A percentile compares a stretch with the other conserved stretches of the same genome.
phyloP scores from a whole-genome alignment of 2,329 filamentous ascomycete species.

The Penicillium hesseltinei region DNA sequence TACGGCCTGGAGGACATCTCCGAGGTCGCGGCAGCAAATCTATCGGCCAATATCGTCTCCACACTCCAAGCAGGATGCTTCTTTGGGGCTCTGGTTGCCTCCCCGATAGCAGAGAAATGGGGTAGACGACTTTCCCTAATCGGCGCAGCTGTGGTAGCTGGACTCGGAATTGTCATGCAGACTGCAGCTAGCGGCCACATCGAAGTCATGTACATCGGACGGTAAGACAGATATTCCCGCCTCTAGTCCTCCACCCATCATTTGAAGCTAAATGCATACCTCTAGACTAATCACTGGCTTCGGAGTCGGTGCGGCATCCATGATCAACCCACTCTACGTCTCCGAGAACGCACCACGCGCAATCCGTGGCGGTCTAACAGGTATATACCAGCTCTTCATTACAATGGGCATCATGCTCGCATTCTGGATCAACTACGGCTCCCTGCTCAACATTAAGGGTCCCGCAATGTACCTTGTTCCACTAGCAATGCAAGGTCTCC shows the following conservation, averaged over 20 bases:
- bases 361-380: constrained; percentile 59
- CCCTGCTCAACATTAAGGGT: constrained; percentile 48
- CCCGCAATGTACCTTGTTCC: constrained; percentile 60
- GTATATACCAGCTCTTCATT: constrained; percentile 61
- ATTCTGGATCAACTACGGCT: constrained; percentile 57
- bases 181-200: constrained; percentile 60
- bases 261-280: constrained; percentile 10
- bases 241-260: background rate
- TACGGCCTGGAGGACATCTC: constrained; percentile 50
- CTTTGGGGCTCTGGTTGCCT: constrained; percentile 57
- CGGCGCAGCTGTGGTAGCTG: constrained; percentile 56
- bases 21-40: constrained; percentile 49
- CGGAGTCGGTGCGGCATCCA: constrained; percentile 50
- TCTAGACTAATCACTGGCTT: constrained; percentile 52
- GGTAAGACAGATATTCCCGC: constrained; percentile 43
- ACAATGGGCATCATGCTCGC: constrained; percentile 46
- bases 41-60: constrained; percentile 69
- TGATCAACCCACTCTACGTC: constrained; percentile 61
- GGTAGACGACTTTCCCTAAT: constrained; percentile 59
- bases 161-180: constrained; percentile 64
- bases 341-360: constrained; percentile 60
- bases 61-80: constrained; percentile 69
- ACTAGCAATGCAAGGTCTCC: constrained; percentile 63
- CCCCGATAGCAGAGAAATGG: constrained; percentile 42
- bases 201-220: constrained; percentile 63